Conservation (phyloP, 257 asterid genomes). For the Solanum appendiculatum region DNA sequence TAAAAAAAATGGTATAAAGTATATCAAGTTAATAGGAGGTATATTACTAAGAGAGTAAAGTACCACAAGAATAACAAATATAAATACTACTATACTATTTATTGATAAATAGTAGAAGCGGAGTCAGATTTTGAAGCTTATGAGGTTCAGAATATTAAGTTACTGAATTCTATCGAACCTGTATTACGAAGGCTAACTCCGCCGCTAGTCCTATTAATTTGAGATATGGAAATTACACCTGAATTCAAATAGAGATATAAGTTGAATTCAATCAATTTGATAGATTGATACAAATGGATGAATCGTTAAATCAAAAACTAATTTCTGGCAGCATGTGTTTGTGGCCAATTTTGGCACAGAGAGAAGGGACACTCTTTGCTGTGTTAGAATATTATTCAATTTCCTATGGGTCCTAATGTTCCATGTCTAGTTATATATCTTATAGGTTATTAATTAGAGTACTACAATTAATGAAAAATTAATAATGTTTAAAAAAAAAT, state of each 20-base stretch:
- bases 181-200: background rate
- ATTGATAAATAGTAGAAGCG: background rate
- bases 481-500: background rate
- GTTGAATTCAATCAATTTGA: conserved; percentile 1
- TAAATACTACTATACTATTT: background rate
- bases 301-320: conserved; percentile 22
- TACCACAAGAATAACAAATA: background rate
- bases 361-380: background rate
- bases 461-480: background rate
- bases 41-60: background rate
- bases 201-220: background rate
- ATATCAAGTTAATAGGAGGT: background rate
- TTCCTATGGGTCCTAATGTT: conserved; percentile 3
- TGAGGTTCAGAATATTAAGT: too few species aligned
- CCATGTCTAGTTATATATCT: background rate
- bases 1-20: background rate
- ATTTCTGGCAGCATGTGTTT: conserved; percentile 14
- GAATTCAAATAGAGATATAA: background rate
- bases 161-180: background rate
- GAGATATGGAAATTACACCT: background rate
- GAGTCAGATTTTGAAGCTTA: background rate
- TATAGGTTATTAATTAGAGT: background rate
- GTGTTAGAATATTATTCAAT: background rate
- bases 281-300: background rate
- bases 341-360: conserved; percentile 5